Evolutionary conservation across 306 rosid species (phyloP), one percentile per base, ranked within the genome.

Genomic region (Alnus glutinosa): DNA sequence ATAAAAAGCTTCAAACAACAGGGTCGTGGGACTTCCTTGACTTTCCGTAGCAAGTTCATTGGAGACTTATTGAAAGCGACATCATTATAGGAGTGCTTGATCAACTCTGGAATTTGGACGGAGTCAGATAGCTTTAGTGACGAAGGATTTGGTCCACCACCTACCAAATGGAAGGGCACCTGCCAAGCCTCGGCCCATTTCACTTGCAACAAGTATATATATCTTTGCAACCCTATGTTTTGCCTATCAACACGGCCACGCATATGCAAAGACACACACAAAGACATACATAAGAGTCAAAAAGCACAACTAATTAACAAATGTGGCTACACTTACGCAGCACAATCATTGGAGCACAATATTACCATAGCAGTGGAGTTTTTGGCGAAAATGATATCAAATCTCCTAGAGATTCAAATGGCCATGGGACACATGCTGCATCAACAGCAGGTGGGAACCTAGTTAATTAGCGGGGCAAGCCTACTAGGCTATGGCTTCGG

Each of bases 1-100:
- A 76, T 64, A 62, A 34, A 28, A 51, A 77, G 11, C 88, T 81
- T 15, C 89, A 75, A 0, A 90, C 92, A 28, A 90, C 95, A 71
- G 85, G 59, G 75, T 90, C 91, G 1, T 90, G 91, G 91, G 86
- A 90, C 66, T 90, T 90, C 75, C 37, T 90, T 74, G 95, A 91
- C 4, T 83, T 90, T 44, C 76, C 85, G 0, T 16, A 36, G 9
- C 34, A 77, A 1, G 85, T 80, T 19, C n/a, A 70, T 44, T 80
- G 82, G 82, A 16, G n/a, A 32, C 1, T 9, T 0, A 4, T 32
- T 0, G 90, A 91, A 79, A 84, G 86, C 47, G 66, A 87, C 64
- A 67, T 87, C 73, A 83, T 89, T 11, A 32, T 89, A 0, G 93
- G 90, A 44, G 36, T 89, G 23, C 1, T 89, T 0, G 93, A n/a